phyloP scores from a whole-genome alignment of 2,329 filamentous ascomycete genomes.

The Pyricularia grisea region DNA sequence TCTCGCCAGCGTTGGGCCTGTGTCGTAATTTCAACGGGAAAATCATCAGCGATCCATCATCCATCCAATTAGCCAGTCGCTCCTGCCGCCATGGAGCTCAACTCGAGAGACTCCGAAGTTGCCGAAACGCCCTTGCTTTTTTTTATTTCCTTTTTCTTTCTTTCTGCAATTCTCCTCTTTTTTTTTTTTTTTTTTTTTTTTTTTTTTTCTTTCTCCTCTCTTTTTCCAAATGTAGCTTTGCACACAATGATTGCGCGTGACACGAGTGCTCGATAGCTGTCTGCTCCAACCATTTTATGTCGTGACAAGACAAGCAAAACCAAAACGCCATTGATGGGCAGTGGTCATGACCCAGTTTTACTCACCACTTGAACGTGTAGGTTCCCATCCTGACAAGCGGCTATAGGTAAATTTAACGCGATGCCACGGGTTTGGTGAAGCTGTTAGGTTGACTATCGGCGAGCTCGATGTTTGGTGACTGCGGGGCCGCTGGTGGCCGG shows the following conservation, averaged over 20 bases:
- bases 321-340: background rate
- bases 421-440: background rate
- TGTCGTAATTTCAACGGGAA: slow-evolving; percentile 2
- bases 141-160: background rate
- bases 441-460: background rate
- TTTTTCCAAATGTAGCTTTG: background rate
- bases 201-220: too few relatives aligned
- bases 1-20: slow-evolving; percentile 75
- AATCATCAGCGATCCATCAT: background rate
- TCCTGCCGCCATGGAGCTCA: background rate
- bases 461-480: background rate
- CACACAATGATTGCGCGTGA: background rate
- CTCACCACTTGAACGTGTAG: slow-evolving; percentile 64
- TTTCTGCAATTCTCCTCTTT: background rate
- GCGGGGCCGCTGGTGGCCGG: background rate
- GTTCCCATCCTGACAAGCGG: slow-evolving; percentile 41
- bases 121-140: background rate
- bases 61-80: background rate
- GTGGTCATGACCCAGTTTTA: slow-evolving; percentile 11
- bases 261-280: background rate
- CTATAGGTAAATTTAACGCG: background rate
- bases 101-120: background rate
- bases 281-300: background rate
- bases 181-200: too few relatives aligned
- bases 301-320: background rate